A percentile compares a stretch with the other conserved stretches of the same genome.
Evolutionary conservation across 176 grass and related monocot genomes (phyloP).

Genomic region (Rhynchospora breviuscula): DNA sequence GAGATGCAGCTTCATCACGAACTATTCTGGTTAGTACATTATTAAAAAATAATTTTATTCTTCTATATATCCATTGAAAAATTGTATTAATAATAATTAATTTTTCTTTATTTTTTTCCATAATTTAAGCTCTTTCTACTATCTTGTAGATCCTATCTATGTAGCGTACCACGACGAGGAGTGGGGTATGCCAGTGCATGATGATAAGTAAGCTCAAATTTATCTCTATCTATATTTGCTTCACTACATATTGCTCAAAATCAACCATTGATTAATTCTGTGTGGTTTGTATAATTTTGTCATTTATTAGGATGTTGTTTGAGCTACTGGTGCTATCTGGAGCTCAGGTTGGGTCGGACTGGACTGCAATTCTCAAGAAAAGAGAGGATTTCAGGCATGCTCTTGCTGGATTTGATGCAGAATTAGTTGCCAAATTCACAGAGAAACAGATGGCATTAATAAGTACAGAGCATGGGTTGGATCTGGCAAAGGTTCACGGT

Average conservation of each 20-base stretch:
- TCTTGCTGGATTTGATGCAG: constrained; percentile 73
- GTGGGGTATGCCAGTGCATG: constrained; percentile 81
- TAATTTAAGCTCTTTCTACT: background rate
- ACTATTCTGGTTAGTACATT: constrained; percentile 51
- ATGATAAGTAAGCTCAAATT: constrained; percentile 54
- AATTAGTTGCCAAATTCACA: constrained; percentile 63
- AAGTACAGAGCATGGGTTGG: constrained; percentile 48
- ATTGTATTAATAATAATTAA: background rate
- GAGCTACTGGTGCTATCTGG: constrained; percentile 76
- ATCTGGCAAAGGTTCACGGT: constrained; percentile 66
- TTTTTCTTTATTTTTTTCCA: background rate
- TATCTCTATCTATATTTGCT: background rate
- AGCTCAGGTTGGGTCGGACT: constrained; percentile 84
- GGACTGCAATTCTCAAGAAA: constrained; percentile 84
- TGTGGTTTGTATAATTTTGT: background rate
- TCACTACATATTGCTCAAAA: background rate
- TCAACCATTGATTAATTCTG: background rate
- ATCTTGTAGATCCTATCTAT: constrained; percentile 51
- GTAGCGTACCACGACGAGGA: constrained; percentile 93
- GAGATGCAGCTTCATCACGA: constrained; percentile 96
- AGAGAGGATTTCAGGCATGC: constrained; percentile 69
- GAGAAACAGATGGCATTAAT: constrained; percentile 78
- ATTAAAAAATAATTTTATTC: background rate
- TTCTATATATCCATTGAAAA: background rate
- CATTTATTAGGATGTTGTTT: constrained; percentile 55